Base-by-base conservation (phyloP, 768 basidiomycete species). In the Macrolepiota dolichaula region DNA sequence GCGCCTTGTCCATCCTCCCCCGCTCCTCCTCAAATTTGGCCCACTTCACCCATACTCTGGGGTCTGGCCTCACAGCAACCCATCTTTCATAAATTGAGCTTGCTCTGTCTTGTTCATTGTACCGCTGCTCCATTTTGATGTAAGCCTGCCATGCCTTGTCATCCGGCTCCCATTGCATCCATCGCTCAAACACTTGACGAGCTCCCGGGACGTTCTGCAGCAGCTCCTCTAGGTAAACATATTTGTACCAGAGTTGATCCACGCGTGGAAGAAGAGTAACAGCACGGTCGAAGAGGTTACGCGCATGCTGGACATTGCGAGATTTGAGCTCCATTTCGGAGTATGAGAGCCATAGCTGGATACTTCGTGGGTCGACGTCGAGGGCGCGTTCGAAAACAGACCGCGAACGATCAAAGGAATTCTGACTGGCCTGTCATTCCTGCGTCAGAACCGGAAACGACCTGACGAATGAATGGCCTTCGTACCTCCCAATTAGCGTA, bases 121-220 rank as follows among this genome's bases (percentile, higher is more conserved):
- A 99, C 55, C 97, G 84, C 70, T 90, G 87, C 77, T 99, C 97
- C 72, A 98, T 81, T 78, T 99, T 98, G 81, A 98, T 92, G 75
- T 96, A 98, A n/a, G 94, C 94, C 71, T 95, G 92, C 96, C 96
- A 99, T 2, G 96, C 95, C 79, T 98, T 98, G 84, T 98, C 97
- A 68, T 98, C 96, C 0, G 97, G 97, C 71, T 98, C 97, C 97
- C 97, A 98, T 65, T 93, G 85, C 94, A 98, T 96, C 97, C 97
- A 99, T 50, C 97, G 85, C 73, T 99, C 97, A 64, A 98, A 99
- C 58, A 98, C 94, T 71, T 98, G 96, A 9, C 97, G 87, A 1
- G 96, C 95, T 40, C 97, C 97, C 1, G 96, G 86, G 35, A 99
- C 89, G 69, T 99, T 98, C 68, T 96, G 91, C 12, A 99, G 83